Conservation (phyloP, 805 yeast species). For the Myxozyma sirexii region DNA sequence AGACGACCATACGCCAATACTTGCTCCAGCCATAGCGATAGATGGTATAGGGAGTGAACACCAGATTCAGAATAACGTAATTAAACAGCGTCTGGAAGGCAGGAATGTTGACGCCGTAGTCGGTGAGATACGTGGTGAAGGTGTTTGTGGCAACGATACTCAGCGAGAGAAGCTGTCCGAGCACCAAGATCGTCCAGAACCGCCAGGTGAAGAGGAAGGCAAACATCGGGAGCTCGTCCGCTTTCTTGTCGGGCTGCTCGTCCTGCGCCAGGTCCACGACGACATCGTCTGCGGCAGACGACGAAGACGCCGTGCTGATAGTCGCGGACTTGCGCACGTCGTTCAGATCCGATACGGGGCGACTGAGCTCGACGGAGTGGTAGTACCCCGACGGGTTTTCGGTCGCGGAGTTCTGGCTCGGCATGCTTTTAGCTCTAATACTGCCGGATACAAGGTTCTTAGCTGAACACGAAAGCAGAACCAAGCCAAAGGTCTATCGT, state of each 20-base stretch:
- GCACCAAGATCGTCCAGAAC: constrained; percentile 48
- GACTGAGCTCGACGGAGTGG: constrained; percentile 4
- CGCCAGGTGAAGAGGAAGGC: constrained; percentile 41
- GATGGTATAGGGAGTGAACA: constrained; percentile 47
- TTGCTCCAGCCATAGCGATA: constrained; percentile 46
- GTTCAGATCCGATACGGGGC: constrained; percentile 14
- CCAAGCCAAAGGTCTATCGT: constrained; percentile 38
- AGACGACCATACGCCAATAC: constrained; percentile 40
- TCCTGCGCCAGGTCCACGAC: background rate
- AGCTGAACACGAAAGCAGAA: constrained; percentile 38
- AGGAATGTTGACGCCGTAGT: constrained; percentile 48
- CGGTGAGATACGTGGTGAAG: constrained; percentile 46
- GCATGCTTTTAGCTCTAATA: background rate
- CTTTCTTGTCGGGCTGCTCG: background rate
- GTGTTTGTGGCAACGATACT: constrained; percentile 50
- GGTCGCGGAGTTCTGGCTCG: no score
- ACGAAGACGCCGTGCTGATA: background rate
- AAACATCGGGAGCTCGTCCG: constrained; percentile 10
- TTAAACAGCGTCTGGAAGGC: constrained; percentile 50
- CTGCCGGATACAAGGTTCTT: constrained; percentile 32
- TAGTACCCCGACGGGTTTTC: background rate
- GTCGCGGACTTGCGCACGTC: background rate
- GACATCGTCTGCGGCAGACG: background rate
- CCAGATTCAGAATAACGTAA: constrained; percentile 44
- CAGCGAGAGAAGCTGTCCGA: constrained; percentile 49